phyloP scores from a whole-genome alignment of 1,284 basidiomycete genomes.

The Cutaneotrichosporon cyanovorans region DNA sequence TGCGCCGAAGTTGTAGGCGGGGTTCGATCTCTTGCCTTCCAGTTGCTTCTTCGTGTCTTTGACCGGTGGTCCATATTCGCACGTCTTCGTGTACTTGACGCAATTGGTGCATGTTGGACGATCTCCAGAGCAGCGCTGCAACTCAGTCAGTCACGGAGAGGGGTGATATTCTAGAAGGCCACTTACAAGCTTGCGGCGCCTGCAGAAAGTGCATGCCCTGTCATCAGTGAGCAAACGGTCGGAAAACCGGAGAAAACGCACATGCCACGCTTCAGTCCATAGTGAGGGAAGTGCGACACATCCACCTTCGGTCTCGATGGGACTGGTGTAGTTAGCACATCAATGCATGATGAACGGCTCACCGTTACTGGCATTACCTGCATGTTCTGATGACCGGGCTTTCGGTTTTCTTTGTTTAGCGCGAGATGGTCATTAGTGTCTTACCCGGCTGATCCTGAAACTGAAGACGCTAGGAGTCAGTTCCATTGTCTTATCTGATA shows the following conservation, averaged over 20 bases:
- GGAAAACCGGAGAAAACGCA: not conserved
- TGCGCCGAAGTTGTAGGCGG: not conserved
- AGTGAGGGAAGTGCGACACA: conserved; percentile 18
- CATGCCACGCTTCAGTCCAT: conserved; percentile 18
- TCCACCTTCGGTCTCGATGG: conserved; percentile 9
- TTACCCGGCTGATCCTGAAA: too few species aligned
- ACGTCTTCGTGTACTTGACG: conserved; percentile 32
- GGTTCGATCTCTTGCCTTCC: not conserved
- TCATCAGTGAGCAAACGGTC: not conserved
- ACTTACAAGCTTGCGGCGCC: conserved; percentile 34
- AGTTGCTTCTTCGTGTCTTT: conserved; percentile 8
- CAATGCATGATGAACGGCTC: too few species aligned
- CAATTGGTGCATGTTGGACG: conserved; percentile 34
- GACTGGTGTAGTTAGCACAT: not conserved
- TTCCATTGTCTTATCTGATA: too few species aligned
- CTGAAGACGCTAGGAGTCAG: too few species aligned
- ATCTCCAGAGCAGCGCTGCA: conserved; percentile 33
- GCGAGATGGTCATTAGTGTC: too few species aligned
- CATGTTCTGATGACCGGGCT: too few species aligned
- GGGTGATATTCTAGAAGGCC: not conserved
- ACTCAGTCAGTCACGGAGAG: conserved; percentile 1
- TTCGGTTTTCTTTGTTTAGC: too few species aligned
- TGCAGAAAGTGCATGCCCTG: conserved; percentile 40
- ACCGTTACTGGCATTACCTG: too few species aligned
- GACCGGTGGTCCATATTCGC: conserved; percentile 28